Evolutionary conservation across 768 basidiomycete species (phyloP), one percentile per base, ranked within the genome.

Genomic region (Psilocybe cyanescens): DNA sequence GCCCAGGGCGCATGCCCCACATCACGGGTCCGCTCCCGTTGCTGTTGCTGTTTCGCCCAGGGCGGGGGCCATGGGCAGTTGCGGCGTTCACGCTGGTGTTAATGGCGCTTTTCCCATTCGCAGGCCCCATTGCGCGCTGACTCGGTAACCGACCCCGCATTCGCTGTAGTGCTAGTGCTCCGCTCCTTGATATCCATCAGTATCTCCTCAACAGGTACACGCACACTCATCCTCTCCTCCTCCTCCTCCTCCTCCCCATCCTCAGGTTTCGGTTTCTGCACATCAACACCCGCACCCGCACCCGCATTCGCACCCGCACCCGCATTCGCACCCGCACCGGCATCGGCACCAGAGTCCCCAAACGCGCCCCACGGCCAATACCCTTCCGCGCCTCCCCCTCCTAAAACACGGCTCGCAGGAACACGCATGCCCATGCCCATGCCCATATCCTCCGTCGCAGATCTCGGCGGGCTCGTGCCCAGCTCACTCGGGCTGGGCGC

Each of bases 401-500:
- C 30, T n/a, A 30, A 11, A 24, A 48, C 41, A n/a, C 49, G 30
- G 8, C 31, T 33, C 1, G 35, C 51, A 53, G 33, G 33, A 1
- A 17, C 33, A 5, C 31, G 31, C 31, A 35, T n/a, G n/a, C 31
- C 51, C 28, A 31, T 16, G 17, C 49, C 54, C 3, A 59, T 46
- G 24, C 37, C 61, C 57, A 65, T 33, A 35, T 62, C 66, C 24
- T 51, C 60, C 62, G 74, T 49, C 57, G 64, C 67, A 48, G 73
- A n/a, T n/a, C n/a, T n/a, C 53, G 76, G 75, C 31, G 74, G 74
- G 39, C 73, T 74, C 8, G 71, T 70, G 1, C 71, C 71, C 67
- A 76, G 65, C 55, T 67, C 56, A 66, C 41, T 35, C 54, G 61
- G 28, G 59, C 9, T 52, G 64, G 62, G 47, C 37, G 1, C 14